Base-by-base conservation (phyloP, 2,329 filamentous ascomycete species). In the Stromatinia cepivora region DNA sequence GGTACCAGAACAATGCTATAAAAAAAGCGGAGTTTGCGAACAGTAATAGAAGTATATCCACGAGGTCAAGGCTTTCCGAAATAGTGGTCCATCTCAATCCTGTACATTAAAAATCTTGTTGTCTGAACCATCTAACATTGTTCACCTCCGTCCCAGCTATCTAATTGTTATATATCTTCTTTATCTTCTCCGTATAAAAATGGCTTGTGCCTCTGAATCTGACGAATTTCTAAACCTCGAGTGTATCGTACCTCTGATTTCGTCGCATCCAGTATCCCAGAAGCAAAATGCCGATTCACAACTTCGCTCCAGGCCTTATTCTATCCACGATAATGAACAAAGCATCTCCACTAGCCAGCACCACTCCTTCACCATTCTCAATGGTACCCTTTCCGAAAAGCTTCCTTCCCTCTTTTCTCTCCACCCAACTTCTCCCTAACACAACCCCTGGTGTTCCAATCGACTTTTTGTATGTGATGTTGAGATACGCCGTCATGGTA, bases 341-440 rank as follows among this genome's bases (percentile, higher is more conserved):
- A n/a, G 80, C 82, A 42, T 89, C 86, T 1, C 80, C 85, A 28
- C 75, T 81, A 7, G 87, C 84, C 75, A 85, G 80, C 50, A 85
- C 78, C 3, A 74, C 78, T 1, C 84, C 84, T 3, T 81, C 73
- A 1, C 81, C 82, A 70, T 85, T 81, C 75, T 85, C 83, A 28
- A 89, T 77, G 45, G 80, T 81, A 1, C 80, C 84, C 61, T 80
- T 79, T 10, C 84, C 76, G 73, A 79, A 87, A 25, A 82, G 79
- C 79, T 90, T 90, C 72, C 85, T 81, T 5, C 85, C 84, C 56
- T 87, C 84, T 15, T 79, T 75, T 75, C 80, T 84, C 28, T 80
- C 76, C 48, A 84, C 72, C 73, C 78, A 80, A 0, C 82, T 81
- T 28, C 78, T 82, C 22, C 83, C 81, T 34, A 88, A 73, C 39